These are phyloP conservation scores for Vigna angularis DNA, from an alignment of 306 rosid genomes.

Conservation along the genomic window DNA sequence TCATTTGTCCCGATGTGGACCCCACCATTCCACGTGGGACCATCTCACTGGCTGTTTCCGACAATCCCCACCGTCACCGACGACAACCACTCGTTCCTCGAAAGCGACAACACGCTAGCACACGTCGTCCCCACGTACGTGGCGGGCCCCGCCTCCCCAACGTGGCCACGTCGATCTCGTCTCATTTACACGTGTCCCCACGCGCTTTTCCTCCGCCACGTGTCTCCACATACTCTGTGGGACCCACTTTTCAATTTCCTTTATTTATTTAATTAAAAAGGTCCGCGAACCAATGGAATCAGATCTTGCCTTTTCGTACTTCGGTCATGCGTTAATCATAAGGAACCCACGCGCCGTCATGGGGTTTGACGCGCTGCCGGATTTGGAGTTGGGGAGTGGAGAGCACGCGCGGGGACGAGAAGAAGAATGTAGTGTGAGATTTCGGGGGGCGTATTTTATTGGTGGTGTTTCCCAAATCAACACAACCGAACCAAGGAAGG, in stretches of 20 bases:
- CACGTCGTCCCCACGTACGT: slow-evolving; percentile 52
- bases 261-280: background rate
- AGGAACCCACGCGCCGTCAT: slow-evolving; percentile 31
- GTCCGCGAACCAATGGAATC: slow-evolving; percentile 29
- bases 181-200: slow-evolving; percentile 64
- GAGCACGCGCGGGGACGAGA: background rate
- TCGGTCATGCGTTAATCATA: background rate
- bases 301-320: slow-evolving; percentile 1
- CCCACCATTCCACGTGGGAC: slow-evolving; percentile 51
- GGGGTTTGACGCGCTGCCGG: background rate
- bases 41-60: slow-evolving; percentile 49
- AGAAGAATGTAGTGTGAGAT: background rate
- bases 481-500: slow-evolving; percentile 49
- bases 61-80: slow-evolving; percentile 62
- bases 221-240: slow-evolving; percentile 39
- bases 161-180: slow-evolving; percentile 77
- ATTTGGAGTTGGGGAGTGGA: background rate
- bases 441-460: background rate
- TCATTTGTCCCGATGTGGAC: slow-evolving; percentile 12
- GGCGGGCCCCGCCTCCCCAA: slow-evolving; percentile 56
- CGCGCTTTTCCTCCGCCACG: slow-evolving; percentile 59
- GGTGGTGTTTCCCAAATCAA: slow-evolving; percentile 54
- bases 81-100: slow-evolving; percentile 55
- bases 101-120: slow-evolving; percentile 51
- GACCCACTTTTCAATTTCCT: background rate